Conservation (phyloP, 805 yeast genomes). For the Scheffersomyces amazonensis region DNA sequence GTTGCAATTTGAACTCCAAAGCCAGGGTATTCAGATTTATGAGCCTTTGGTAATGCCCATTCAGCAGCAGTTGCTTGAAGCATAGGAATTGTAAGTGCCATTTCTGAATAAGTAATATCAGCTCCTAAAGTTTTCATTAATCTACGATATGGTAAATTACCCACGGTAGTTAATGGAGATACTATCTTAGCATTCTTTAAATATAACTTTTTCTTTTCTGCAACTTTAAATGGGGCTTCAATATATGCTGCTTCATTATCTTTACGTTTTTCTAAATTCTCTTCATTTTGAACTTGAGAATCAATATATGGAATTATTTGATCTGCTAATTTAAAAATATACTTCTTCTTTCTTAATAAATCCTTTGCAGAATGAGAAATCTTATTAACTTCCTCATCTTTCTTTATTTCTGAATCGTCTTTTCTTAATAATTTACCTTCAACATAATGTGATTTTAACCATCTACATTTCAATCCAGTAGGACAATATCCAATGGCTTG, state of each 20-base stretch:
- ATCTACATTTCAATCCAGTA: constrained; percentile 87
- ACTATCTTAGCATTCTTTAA: constrained; percentile 76
- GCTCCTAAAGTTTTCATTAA: constrained; percentile 89
- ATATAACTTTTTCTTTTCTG: constrained; percentile 79
- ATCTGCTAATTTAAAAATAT: constrained; percentile 56
- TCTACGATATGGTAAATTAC: constrained; percentile 92
- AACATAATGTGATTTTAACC: constrained; percentile 72
- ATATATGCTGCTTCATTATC: constrained; percentile 50
- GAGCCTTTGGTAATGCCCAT: constrained; percentile 97
- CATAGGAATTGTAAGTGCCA: constrained; percentile 87
- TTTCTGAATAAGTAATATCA: constrained; percentile 90
- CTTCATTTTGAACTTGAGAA: constrained; percentile 46
- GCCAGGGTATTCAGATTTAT: constrained; percentile 74
- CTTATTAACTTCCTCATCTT: constrained; percentile 57
- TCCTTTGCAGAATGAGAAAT: constrained; percentile 46
- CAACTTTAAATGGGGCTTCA: constrained; percentile 73
- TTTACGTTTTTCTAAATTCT: constrained; percentile 31
- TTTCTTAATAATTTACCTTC: constrained; percentile 44
- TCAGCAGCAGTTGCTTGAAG: constrained; percentile 90
- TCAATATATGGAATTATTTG: constrained; percentile 64
- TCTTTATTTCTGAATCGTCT: constrained; percentile 17
- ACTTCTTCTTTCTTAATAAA: constrained; percentile 58
- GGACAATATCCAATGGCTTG: constrained; percentile 86
- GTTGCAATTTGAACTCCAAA: constrained; percentile 95
- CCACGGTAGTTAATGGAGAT: constrained; percentile 96